Percentiles rank a stretch among this genome's conserved stretches.
Conservation (phyloP, 371 early-diverging fungal genomes). For the Apophysomyces ossiformis region DNA sequence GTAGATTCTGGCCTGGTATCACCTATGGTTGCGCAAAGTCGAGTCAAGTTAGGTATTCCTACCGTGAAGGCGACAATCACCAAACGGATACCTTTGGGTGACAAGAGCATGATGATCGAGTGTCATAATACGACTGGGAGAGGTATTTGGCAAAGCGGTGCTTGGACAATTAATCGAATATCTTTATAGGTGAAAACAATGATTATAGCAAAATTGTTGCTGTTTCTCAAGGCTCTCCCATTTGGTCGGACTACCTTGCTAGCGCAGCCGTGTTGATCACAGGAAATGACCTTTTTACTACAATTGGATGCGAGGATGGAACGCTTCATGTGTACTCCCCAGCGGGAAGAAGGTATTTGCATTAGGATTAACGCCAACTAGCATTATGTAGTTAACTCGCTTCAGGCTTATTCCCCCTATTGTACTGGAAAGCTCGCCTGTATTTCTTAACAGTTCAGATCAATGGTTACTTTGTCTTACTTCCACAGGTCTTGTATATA, state of each 20-base stretch:
- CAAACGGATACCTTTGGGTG: slow-evolving; percentile 28
- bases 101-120: slow-evolving; percentile 43
- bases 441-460: slow-evolving; percentile 59
- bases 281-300: slow-evolving; percentile 64
- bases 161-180: not conserved
- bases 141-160: not conserved
- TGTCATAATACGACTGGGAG: slow-evolving; percentile 57
- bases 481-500: slow-evolving; percentile 62
- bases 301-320: slow-evolving; percentile 74
- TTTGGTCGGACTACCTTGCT: slow-evolving; percentile 71
- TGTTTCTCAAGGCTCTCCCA: slow-evolving; percentile 41
- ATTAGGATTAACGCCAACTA: not conserved
- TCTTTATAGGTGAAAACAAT: not conserved
- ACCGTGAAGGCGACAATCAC: slow-evolving; percentile 51
- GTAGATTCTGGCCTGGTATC: slow-evolving; percentile 49
- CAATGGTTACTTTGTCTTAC: slow-evolving; percentile 71
- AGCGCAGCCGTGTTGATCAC: slow-evolving; percentile 61
- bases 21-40: slow-evolving; percentile 50
- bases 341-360: slow-evolving; percentile 69
- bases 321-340: slow-evolving; percentile 69
- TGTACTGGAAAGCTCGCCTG: slow-evolving; percentile 67
- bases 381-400: not conserved
- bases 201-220: slow-evolving; percentile 54
- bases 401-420: slow-evolving; percentile 70
- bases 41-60: slow-evolving; percentile 58